Evolutionary conservation across 2,329 filamentous ascomycete species (phyloP).

Genomic region (Byssothecium circinans): DNA sequence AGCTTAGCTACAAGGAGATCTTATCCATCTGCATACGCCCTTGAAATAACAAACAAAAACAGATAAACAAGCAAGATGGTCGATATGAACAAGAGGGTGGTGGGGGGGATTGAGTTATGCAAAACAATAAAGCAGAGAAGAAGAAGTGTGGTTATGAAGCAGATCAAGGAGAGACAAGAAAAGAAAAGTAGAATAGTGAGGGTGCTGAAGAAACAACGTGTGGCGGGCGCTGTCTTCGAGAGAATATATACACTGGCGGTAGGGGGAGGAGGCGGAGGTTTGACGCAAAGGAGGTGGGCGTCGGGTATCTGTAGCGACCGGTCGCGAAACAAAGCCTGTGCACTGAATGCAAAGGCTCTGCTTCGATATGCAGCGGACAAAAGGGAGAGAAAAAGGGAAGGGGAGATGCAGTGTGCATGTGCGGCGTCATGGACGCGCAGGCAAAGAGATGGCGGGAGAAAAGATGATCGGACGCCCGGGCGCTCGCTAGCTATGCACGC

Average conservation of each 20-base stretch:
- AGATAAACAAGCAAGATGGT: not conserved
- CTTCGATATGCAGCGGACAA: conserved; percentile 11
- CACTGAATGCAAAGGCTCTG: not conserved
- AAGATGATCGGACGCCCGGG: conserved; percentile 17
- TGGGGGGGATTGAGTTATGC: not conserved
- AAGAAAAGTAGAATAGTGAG: not conserved
- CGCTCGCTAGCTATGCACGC: conserved; percentile 21
- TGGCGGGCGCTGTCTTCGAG: not conserved
- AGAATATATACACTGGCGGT: conserved; percentile 11
- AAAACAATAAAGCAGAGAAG: conserved; percentile 11
- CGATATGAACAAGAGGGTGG: conserved; percentile 7
- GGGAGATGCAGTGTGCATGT: conserved; percentile 9
- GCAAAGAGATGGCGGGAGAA: conserved; percentile 13
- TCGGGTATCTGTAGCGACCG: conserved; percentile 44
- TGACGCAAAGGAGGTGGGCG: conserved; percentile 16
- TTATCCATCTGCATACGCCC: conserved; percentile 11
- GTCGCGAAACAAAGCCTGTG: conserved; percentile 27
- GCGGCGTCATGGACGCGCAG: conserved; percentile 9
- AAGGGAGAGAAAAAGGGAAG: conserved; percentile 10
- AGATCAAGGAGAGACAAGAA: conserved; percentile 11
- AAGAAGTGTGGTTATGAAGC: not conserved
- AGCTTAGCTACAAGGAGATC: conserved; percentile 1
- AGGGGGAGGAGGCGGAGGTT: conserved; percentile 1
- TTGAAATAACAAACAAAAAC: not conserved
- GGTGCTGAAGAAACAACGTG: not conserved